Percentiles rank a stretch among this genome's conserved stretches.
These are phyloP conservation scores for Cryphonectria japonica DNA, from an alignment of 2,329 filamentous ascomycete species.

Conservation along the genomic window DNA sequence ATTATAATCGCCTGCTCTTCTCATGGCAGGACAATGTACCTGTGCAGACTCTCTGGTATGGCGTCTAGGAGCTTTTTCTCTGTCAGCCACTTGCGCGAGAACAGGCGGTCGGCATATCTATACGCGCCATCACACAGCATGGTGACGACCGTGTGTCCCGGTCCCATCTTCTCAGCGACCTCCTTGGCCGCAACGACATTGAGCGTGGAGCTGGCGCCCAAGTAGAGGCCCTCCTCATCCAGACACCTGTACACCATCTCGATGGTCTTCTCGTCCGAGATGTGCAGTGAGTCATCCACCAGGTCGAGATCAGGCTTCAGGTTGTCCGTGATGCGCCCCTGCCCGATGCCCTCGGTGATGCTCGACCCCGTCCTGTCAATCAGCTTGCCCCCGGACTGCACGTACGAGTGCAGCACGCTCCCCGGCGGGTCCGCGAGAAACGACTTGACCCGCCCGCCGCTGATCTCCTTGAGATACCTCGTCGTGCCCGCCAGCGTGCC, in stretches of 20 bases:
- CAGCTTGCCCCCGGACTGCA: slow-evolving; percentile 81
- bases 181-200: slow-evolving; percentile 97
- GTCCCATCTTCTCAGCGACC: slow-evolving; percentile 86
- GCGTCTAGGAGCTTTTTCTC: slow-evolving; percentile 81
- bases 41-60: slow-evolving; percentile 83
- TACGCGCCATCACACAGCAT: slow-evolving; percentile 97
- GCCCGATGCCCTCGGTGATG: slow-evolving; percentile 97
- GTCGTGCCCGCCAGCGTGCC: slow-evolving; percentile 91
- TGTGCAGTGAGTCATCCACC: slow-evolving; percentile 81
- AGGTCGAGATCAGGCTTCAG: slow-evolving; percentile 81
- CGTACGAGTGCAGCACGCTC: slow-evolving; percentile 90
- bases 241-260: slow-evolving; percentile 97
- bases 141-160: slow-evolving; percentile 89
- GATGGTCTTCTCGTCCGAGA: slow-evolving; percentile 91
- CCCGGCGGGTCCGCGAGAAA: slow-evolving; percentile 95
- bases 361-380: slow-evolving; percentile 80
- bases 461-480: slow-evolving; percentile 83
- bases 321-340: slow-evolving; percentile 96
- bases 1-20: slow-evolving; percentile 8
- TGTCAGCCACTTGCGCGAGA: slow-evolving; percentile 87
- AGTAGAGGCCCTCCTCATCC: slow-evolving; percentile 93
- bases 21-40: slow-evolving; percentile 91
- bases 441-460: slow-evolving; percentile 76
- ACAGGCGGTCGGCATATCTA: slow-evolving; percentile 90
- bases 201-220: slow-evolving; percentile 89